phyloP scores from a whole-genome alignment of 2,329 filamentous ascomycete species.

The Epichloe sp. region DNA sequence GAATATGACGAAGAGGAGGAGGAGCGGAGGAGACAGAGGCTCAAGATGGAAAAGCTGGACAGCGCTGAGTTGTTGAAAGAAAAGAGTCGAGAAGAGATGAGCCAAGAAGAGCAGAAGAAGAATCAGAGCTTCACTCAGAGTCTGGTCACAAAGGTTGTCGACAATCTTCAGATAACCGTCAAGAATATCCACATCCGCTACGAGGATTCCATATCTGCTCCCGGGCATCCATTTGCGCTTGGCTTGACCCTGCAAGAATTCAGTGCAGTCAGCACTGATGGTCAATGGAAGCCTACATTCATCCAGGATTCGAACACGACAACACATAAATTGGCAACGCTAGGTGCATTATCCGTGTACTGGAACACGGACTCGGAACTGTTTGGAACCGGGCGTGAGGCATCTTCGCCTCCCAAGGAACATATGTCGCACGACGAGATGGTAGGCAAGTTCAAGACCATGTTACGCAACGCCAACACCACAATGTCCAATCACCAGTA shows the following conservation, averaged over 20 bases:
- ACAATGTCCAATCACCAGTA: slow-evolving; percentile 59
- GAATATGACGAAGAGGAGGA: slow-evolving; percentile 92
- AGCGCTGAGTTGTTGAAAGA: slow-evolving; percentile 92
- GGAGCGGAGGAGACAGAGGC: slow-evolving; percentile 67
- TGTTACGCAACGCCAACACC: slow-evolving; percentile 63
- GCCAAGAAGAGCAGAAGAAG: slow-evolving; percentile 88
- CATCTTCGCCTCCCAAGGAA: slow-evolving; percentile 31
- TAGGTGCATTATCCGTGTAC: slow-evolving; percentile 84
- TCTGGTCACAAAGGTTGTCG: slow-evolving; percentile 88
- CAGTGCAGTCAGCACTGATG: slow-evolving; percentile 91
- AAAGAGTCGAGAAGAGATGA: slow-evolving; percentile 82
- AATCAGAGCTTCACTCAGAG: slow-evolving; percentile 97
- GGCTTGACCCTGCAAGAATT: slow-evolving; percentile 91
- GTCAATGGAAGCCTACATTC: slow-evolving; percentile 89
- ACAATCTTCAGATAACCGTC: slow-evolving; percentile 93
- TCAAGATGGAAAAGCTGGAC: slow-evolving; percentile 98
- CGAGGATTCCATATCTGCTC: slow-evolving; percentile 91
- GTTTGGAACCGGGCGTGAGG: slow-evolving; percentile 69
- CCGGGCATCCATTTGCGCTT: slow-evolving; percentile 86
- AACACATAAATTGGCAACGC: slow-evolving; percentile 85
- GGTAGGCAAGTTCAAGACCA: slow-evolving; percentile 59
- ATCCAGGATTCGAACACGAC: slow-evolving; percentile 74
- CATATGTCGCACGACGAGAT: slow-evolving; percentile 61
- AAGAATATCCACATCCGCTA: slow-evolving; percentile 99
- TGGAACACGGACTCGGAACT: slow-evolving; percentile 93